Evolutionary conservation across 2,329 filamentous ascomycete genomes (phyloP).

Genomic region (Cadophora sp.): DNA sequence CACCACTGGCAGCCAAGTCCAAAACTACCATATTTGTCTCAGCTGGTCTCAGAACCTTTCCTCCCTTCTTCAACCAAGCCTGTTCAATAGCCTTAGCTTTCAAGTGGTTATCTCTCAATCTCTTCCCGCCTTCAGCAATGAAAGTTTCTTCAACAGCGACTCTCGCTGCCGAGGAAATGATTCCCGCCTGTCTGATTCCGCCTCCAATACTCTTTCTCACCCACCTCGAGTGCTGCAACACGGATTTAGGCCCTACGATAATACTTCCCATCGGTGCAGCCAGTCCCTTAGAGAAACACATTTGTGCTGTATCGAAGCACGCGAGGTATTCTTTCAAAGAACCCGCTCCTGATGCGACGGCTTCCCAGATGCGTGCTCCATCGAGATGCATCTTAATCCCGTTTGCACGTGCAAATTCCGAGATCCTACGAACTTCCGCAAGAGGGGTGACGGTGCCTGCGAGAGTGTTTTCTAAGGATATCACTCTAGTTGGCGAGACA

Average conservation of each 20-base stretch:
- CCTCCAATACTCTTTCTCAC: conserved; percentile 84
- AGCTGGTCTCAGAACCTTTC: conserved; percentile 63
- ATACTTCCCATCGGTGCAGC: conserved; percentile 82
- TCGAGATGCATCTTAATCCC: conserved; percentile 77
- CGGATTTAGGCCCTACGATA: conserved; percentile 63
- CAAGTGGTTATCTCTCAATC: conserved; percentile 64
- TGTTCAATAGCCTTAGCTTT: conserved; percentile 66
- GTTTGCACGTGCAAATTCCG: conserved; percentile 68
- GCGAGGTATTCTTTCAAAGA: conserved; percentile 69
- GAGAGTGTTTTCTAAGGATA: conserved; percentile 86
- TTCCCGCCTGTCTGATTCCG: conserved; percentile 76
- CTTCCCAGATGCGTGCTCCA: conserved; percentile 83
- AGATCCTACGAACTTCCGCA: conserved; percentile 71
- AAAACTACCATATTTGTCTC: conserved; percentile 82
- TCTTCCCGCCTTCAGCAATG: conserved; percentile 62
- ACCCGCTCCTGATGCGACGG: conserved; percentile 72
- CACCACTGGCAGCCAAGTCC: conserved; percentile 62
- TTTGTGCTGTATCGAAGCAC: conserved; percentile 74
- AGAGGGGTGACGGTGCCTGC: conserved; percentile 80
- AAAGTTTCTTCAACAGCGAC: conserved; percentile 83
- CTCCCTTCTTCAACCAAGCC: conserved; percentile 67
- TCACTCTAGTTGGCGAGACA: conserved; percentile 78
- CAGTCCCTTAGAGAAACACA: conserved; percentile 84
- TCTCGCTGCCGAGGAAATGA: conserved; percentile 77
- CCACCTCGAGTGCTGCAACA: conserved; percentile 70